phyloP scores from a whole-genome alignment of 768 basidiomycete genomes.

The Dioszegia hungarica region DNA sequence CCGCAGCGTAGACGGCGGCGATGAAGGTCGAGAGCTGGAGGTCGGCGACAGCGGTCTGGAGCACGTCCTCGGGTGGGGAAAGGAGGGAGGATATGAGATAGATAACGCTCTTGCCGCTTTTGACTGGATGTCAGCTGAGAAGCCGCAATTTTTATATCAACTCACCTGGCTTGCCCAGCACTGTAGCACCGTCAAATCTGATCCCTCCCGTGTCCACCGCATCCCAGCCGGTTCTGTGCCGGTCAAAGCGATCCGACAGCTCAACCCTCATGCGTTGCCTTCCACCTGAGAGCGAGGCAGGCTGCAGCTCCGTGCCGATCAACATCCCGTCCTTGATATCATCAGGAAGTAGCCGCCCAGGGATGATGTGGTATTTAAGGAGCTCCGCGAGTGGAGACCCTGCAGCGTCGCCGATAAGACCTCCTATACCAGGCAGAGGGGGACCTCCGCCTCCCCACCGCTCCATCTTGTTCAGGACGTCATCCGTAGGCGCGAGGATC shows the following conservation, averaged over 20 bases:
- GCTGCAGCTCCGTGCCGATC: constrained; percentile 66
- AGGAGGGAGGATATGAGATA: constrained; percentile 85
- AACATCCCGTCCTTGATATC: constrained; percentile 71
- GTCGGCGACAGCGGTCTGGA: constrained; percentile 72
- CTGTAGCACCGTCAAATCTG: constrained; percentile 74
- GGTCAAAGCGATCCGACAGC: constrained; percentile 29
- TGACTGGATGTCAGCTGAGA: constrained; percentile 54
- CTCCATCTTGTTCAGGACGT: constrained; percentile 57
- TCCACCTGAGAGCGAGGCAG: constrained; percentile 49
- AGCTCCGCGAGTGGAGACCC: constrained; percentile 57
- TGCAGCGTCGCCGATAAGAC: neutral
- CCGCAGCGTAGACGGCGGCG: constrained; percentile 80
- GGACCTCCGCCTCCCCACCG: constrained; percentile 19
- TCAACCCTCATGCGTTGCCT: constrained; percentile 50
- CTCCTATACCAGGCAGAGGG: neutral
- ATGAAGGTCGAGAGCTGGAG: constrained; percentile 88
- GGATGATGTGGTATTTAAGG: constrained; percentile 85
- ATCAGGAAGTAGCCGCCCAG: constrained; percentile 66
- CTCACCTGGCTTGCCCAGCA: constrained; percentile 72
- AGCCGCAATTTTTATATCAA: too few species aligned
- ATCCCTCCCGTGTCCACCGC: constrained; percentile 54
- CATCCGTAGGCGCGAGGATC: constrained; percentile 85
- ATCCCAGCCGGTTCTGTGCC: constrained; percentile 11
- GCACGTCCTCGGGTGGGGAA: constrained; percentile 70
- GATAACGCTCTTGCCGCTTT: constrained; percentile 70